Evolutionary conservation across 2,329 filamentous ascomycete genomes (phyloP).

Genomic region (Pezicula neosporulosa): DNA sequence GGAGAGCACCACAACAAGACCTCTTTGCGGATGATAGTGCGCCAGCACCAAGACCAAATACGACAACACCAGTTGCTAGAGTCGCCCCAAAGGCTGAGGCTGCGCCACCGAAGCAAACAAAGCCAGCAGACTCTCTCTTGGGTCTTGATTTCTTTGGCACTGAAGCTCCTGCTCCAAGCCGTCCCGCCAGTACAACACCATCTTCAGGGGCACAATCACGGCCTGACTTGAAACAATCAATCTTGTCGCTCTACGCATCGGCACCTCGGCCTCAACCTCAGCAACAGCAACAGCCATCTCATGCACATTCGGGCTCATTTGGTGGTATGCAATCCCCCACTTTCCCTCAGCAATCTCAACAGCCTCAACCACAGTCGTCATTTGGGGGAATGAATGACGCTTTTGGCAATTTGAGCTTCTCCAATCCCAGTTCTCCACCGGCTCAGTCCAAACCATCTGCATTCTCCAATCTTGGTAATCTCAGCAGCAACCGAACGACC

Average conservation of each 20-base stretch:
- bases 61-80: conserved; percentile 60
- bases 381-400: conserved; percentile 68
- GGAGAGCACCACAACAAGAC: conserved; percentile 60
- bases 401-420: conserved; percentile 68
- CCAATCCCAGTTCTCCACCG: conserved; percentile 41
- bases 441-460: conserved; percentile 37
- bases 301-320: conserved; percentile 61
- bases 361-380: conserved; percentile 23
- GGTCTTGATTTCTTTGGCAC: conserved; percentile 90
- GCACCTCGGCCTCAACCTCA: conserved; percentile 71
- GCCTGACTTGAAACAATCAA: conserved; percentile 95
- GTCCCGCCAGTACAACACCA: conserved; percentile 78
- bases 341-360: conserved; percentile 31
- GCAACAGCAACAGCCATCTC: conserved; percentile 45
- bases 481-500: conserved; percentile 34
- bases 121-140: conserved; percentile 79
- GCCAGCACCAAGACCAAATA: conserved; percentile 67
- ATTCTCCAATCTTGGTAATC: conserved; percentile 44
- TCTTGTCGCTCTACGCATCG: conserved; percentile 89
- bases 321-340: conserved; percentile 62
- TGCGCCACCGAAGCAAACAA: conserved; percentile 65
- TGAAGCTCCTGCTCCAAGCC: conserved; percentile 63
- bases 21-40: conserved; percentile 74
- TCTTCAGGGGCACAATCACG: conserved; percentile 66
- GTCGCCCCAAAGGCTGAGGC: conserved; percentile 56